A percentile compares a stretch with the other conserved stretches of the same genome.
Evolutionary conservation across 441 rosid species (phyloP).

Genomic region (Populus hybrid): DNA sequence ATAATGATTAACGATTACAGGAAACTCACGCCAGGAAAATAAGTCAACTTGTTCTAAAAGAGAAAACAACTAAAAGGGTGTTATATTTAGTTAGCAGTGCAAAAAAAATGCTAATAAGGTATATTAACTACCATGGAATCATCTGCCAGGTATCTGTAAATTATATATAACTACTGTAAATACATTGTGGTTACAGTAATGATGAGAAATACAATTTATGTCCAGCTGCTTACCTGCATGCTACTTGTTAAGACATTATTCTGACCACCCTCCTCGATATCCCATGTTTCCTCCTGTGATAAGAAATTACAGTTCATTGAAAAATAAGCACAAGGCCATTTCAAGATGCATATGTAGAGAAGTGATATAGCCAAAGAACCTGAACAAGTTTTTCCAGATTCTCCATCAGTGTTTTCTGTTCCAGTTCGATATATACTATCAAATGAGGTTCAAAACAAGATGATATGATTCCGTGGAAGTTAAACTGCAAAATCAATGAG

Average conservation of each 20-base stretch:
- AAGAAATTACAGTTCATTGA: slow-evolving; percentile 17
- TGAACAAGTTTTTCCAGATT: slow-evolving; percentile 93
- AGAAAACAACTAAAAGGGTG: neutral
- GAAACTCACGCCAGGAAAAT: neutral
- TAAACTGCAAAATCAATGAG: slow-evolving; percentile 65
- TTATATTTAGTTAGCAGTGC: neutral
- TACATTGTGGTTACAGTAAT: neutral
- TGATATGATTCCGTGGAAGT: slow-evolving; percentile 96
- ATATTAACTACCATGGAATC: neutral
- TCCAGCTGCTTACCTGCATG: slow-evolving; percentile 68
- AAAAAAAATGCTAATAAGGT: neutral
- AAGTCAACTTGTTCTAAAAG: neutral
- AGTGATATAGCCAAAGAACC: slow-evolving; percentile 43
- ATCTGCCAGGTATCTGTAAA: neutral
- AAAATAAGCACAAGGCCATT: slow-evolving; percentile 25
- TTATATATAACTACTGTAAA: neutral
- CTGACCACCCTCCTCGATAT: slow-evolving; percentile 96
- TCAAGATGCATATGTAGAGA: slow-evolving; percentile 12
- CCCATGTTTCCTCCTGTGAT: slow-evolving; percentile 97
- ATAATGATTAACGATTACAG: neutral
- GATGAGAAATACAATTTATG: slow-evolving; percentile 3
- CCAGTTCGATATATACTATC: slow-evolving; percentile 83
- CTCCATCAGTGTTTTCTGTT: slow-evolving; percentile 99
- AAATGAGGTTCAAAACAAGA: slow-evolving; percentile 99
- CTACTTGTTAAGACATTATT: slow-evolving; percentile 94